These are phyloP conservation scores for Cunninghamia lanceolata DNA, from an alignment of 75 land plant species.

Conservation along the genomic window DNA sequence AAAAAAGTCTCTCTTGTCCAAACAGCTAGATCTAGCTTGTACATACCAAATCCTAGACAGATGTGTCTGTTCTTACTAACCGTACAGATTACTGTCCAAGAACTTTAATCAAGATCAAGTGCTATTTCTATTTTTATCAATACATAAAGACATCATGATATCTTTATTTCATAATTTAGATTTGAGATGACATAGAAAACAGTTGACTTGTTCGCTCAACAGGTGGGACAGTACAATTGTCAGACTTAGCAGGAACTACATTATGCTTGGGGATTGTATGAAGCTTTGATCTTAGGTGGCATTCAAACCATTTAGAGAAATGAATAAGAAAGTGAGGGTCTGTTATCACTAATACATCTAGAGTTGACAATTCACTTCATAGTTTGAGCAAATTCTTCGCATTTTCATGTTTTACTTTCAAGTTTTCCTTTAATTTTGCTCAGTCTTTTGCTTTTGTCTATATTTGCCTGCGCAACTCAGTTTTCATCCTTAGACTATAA, in stretches of 20 bases:
- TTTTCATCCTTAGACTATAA: background rate
- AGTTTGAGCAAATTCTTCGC: background rate
- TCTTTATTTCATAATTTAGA: background rate
- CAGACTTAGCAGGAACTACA: background rate
- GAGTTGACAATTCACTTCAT: background rate
- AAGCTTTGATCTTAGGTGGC: background rate
- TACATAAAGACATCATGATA: background rate
- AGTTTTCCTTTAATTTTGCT: too few species aligned
- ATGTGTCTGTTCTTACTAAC: background rate
- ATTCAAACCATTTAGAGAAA: background rate
- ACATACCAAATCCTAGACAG: background rate
- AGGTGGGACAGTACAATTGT: background rate
- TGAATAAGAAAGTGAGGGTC: background rate
- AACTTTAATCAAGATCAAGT: background rate
- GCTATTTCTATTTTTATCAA: background rate
- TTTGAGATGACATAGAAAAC: background rate
- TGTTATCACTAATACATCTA: background rate
- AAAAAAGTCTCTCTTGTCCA: background rate
- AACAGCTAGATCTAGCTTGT: background rate
- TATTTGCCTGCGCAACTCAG: background rate
- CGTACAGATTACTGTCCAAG: background rate
- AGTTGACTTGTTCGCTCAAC: background rate
- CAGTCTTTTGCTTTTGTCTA: background rate
- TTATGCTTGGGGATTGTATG: background rate
- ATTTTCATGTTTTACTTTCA: background rate